Base-by-base conservation (phyloP, 495 filamentous ascomycete species). In the Aspergillus olivimuriae region DNA sequence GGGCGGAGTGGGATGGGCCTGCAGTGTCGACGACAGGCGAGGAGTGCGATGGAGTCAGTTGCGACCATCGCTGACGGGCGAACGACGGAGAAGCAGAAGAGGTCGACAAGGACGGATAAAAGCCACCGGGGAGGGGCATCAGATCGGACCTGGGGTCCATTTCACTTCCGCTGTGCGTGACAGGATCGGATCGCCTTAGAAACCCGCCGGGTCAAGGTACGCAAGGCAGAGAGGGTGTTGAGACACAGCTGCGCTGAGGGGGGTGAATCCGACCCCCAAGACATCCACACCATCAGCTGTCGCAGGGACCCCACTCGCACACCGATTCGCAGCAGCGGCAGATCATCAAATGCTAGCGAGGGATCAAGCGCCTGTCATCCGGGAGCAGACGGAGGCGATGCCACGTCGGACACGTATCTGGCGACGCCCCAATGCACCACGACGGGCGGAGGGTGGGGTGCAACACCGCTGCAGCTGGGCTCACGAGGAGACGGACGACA, bases 111-210 rank as follows among this genome's bases (percentile, higher is more conserved):
- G 57, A 61, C 38, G 60, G 48, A 44, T 55, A 56, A 50, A 52
- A 52, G 32, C 57, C 44, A 44, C 65, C 58, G 40, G 51, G 48
- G 47, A 57, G 53, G 39, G 58, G 31, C 46, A 60, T 47, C 36
- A 53, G 34, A 47, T 62, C 57, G 36, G 63, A 50, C 10, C 46
- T 34, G 48, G 41, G 44, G 38, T 69, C 63, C 68, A 72, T 69
- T 44, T 46, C 24, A 30, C 11, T 1, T n/a, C n/a, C n/a, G n/a
- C n/a, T n/a, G n/a, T n/a, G n/a, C n/a, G n/a, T n/a, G n/a, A 8
- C 18, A 42, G 14, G 33, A 48, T 47, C 24, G 33, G 34, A 17
- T 17, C 11, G 30, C 14, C n/a, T 40, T 16, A 15, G 45, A 42
- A 22, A 43, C 17, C 18, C n/a, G 37, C 14, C 28, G 35, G 31